Evolutionary conservation across 495 filamentous ascomycete genomes (phyloP).

Genomic region (Aspergillus biplanus): DNA sequence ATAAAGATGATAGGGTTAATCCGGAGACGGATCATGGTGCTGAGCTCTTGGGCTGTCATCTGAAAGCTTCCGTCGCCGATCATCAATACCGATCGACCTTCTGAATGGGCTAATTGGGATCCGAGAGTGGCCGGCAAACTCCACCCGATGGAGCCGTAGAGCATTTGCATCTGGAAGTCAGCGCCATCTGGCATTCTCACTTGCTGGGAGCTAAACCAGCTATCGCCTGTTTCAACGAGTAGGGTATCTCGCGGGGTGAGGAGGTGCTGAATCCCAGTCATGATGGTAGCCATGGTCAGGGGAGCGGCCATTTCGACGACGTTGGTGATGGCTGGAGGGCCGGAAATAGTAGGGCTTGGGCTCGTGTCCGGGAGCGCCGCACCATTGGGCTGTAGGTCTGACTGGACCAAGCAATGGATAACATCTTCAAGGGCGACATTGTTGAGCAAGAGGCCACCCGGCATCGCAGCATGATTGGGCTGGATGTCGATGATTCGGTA

Average conservation of each 20-base stretch:
- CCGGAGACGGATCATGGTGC: constrained; percentile 65
- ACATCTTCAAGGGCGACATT: background rate
- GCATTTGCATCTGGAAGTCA: constrained; percentile 19
- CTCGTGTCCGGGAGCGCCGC: background rate
- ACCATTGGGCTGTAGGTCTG: background rate
- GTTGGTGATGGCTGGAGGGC: background rate
- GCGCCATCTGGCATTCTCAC: constrained; percentile 9
- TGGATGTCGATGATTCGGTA: background rate
- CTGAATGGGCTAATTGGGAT: constrained; percentile 32
- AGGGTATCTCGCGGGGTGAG: constrained; percentile 4
- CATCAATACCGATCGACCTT: constrained; percentile 59
- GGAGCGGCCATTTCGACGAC: background rate
- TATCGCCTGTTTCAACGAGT: constrained; percentile 20
- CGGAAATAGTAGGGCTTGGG: background rate
- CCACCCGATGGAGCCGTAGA: constrained; percentile 24
- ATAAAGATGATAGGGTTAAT: constrained; percentile 70
- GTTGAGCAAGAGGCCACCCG: background rate
- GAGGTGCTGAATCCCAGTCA: constrained; percentile 7
- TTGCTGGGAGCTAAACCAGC: constrained; percentile 13
- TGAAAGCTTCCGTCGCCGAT: constrained; percentile 76
- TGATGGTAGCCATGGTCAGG: background rate
- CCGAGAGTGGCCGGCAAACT: constrained; percentile 17
- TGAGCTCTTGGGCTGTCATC: constrained; percentile 70
- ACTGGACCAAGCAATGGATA: background rate
- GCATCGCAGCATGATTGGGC: background rate